phyloP scores from a whole-genome alignment of 2,329 filamentous ascomycete species.

The Aspergillus luchuensis region DNA sequence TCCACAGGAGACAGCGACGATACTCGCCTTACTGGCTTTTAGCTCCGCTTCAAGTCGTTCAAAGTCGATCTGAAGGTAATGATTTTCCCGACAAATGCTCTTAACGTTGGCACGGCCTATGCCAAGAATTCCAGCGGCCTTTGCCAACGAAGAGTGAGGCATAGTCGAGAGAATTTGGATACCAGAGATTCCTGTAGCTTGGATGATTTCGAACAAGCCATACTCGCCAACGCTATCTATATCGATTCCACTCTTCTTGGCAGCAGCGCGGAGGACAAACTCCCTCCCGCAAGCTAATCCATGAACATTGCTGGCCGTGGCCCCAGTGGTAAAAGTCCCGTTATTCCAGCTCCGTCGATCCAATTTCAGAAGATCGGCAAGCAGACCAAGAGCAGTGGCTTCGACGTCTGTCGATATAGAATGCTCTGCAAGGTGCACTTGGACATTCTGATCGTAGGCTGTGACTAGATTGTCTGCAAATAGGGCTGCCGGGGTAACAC shows the following conservation, averaged over 20 bases:
- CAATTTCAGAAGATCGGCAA: slow-evolving; percentile 68
- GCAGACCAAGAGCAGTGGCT: slow-evolving; percentile 67
- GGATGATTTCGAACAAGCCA: slow-evolving; percentile 69
- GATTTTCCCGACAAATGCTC: slow-evolving; percentile 51
- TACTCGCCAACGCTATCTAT: slow-evolving; percentile 63
- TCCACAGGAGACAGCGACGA: slow-evolving; percentile 78
- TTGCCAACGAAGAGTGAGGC: slow-evolving; percentile 80
- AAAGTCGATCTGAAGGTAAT: slow-evolving; percentile 72
- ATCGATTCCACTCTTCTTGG: slow-evolving; percentile 34
- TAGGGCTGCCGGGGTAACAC: slow-evolving; percentile 74
- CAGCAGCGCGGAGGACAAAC: slow-evolving; percentile 46
- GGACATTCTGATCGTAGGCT: slow-evolving; percentile 78
- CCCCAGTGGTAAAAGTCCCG: slow-evolving; percentile 76
- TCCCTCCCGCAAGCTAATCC: slow-evolving; percentile 73
- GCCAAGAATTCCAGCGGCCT: slow-evolving; percentile 80
- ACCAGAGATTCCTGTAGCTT: slow-evolving; percentile 62
- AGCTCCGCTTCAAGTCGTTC: slow-evolving; percentile 64
- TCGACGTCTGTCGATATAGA: slow-evolving; percentile 77
- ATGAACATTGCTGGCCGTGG: slow-evolving; percentile 66
- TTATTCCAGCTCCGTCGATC: slow-evolving; percentile 64
- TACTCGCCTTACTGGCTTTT: slow-evolving; percentile 60
- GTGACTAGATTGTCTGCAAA: slow-evolving; percentile 84
- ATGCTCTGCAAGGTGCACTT: slow-evolving; percentile 77
- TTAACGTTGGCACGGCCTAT: slow-evolving; percentile 71
- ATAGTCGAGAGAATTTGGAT: slow-evolving; percentile 79